Percentiles rank a stretch among this genome's conserved stretches.
These are phyloP conservation scores for Curvularia spicifera DNA, from an alignment of 2,329 filamentous ascomycete genomes.

Conservation along the genomic window DNA sequence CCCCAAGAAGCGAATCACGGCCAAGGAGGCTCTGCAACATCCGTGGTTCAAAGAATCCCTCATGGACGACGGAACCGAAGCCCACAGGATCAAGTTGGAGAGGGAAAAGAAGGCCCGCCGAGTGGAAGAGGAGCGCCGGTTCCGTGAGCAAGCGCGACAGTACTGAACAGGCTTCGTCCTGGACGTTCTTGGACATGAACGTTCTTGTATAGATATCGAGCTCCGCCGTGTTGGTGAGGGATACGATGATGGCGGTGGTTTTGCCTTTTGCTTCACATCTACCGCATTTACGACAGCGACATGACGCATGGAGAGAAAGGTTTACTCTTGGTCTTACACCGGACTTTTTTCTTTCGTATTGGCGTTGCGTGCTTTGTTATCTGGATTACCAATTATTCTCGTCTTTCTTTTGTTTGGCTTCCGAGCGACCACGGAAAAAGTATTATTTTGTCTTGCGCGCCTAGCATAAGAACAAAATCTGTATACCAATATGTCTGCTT, in stretches of 20 bases:
- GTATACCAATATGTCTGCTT: slow-evolving; percentile 16
- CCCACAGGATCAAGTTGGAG: slow-evolving; percentile 62
- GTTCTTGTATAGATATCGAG: slow-evolving; percentile 21
- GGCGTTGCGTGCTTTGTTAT: slow-evolving; percentile 42
- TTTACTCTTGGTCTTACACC: slow-evolving; percentile 25
- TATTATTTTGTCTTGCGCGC: slow-evolving; percentile 9
- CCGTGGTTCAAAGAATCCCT: slow-evolving; percentile 70
- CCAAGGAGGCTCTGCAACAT: slow-evolving; percentile 69
- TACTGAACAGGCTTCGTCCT: slow-evolving; percentile 23
- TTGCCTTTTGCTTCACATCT: slow-evolving; percentile 42
- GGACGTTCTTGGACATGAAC: slow-evolving; percentile 14
- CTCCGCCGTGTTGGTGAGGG: slow-evolving; percentile 15
- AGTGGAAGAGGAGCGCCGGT: slow-evolving; percentile 42
- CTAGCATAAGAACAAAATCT: slow-evolving; percentile 9
- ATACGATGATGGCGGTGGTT: slow-evolving; percentile 12
- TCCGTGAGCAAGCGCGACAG: slow-evolving; percentile 34
- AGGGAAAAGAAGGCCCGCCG: slow-evolving; percentile 47
- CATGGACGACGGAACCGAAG: slow-evolving; percentile 71
- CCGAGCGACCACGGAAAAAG: slow-evolving; percentile 11
- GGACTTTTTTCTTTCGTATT: slow-evolving; percentile 27
- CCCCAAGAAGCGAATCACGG: slow-evolving; percentile 68
- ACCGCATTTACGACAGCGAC: slow-evolving; percentile 50
- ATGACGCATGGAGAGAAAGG: slow-evolving; percentile 45
- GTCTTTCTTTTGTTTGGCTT: slow-evolving; percentile 16
- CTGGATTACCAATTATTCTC: slow-evolving; percentile 33